Evolutionary conservation across 116 monocot genomes (phyloP).

Genomic region (Iris pallida): DNA sequence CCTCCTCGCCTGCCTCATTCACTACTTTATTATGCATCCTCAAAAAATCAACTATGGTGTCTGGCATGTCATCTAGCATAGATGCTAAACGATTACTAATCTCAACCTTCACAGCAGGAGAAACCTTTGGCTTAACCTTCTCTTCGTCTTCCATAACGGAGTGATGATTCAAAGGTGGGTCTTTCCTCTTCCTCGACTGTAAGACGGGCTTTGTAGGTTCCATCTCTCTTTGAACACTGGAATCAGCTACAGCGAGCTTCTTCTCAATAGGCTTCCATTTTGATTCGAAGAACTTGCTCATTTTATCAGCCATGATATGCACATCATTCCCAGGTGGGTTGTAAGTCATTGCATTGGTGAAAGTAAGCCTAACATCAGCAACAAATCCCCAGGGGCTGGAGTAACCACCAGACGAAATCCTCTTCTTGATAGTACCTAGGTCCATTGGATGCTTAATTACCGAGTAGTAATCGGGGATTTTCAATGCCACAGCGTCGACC

Average conservation of each 20-base stretch:
- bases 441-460: slow-evolving; percentile 71
- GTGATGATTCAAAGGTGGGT: neutral
- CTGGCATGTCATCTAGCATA: slow-evolving; percentile 38
- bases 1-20: slow-evolving; percentile 35
- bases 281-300: slow-evolving; percentile 65
- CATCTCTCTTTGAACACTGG: slow-evolving; percentile 16
- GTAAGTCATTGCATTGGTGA: slow-evolving; percentile 74
- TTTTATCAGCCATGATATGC: slow-evolving; percentile 60
- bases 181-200: slow-evolving; percentile 52
- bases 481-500: slow-evolving; percentile 52
- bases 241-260: slow-evolving; percentile 38
- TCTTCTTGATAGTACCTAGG: slow-evolving; percentile 47
- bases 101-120: slow-evolving; percentile 35
- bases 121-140: slow-evolving; percentile 28
- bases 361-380: slow-evolving; percentile 76
- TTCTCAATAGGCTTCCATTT: slow-evolving; percentile 78
- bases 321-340: slow-evolving; percentile 65
- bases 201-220: slow-evolving; percentile 16
- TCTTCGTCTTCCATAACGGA: too few relatives aligned
- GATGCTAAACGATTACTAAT: slow-evolving; percentile 35
- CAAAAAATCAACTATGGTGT: slow-evolving; percentile 45
- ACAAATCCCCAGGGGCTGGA: slow-evolving; percentile 43
- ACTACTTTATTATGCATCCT: slow-evolving; percentile 26
- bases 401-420: slow-evolving; percentile 36
- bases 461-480: slow-evolving; percentile 55